Conservation (phyloP, 148 eudicot genomes). For the Camellia granthamiana region DNA sequence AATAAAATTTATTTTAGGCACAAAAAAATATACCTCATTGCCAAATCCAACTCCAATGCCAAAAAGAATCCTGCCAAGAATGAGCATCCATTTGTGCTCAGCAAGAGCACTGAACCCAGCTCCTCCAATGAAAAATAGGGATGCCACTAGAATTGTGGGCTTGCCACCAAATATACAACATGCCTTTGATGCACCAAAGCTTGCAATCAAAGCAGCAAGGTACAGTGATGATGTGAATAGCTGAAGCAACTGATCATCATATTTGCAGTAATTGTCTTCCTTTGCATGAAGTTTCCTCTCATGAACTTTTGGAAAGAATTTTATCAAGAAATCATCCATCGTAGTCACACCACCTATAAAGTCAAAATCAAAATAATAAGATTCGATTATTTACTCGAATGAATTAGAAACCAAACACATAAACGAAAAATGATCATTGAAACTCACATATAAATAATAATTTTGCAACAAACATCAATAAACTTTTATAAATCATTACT, state of each 20-base stretch:
- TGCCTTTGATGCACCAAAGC: slow-evolving; percentile 60
- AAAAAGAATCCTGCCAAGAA: too few species aligned
- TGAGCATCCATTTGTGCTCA: too few species aligned
- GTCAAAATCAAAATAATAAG: too few species aligned
- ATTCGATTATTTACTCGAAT: too few species aligned
- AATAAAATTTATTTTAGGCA: too few species aligned
- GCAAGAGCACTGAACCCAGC: slow-evolving; percentile 34
- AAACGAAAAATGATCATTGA: too few species aligned
- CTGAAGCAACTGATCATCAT: slow-evolving; percentile 10
- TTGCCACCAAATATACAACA: slow-evolving; percentile 35
- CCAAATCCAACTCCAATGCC: too few species aligned
- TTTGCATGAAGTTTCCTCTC: slow-evolving; percentile 13
- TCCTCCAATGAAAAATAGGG: slow-evolving; percentile 37
- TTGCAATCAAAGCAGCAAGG: slow-evolving; percentile 61
- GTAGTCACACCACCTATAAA: slow-evolving; percentile 10
- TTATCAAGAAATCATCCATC: slow-evolving; percentile 19
- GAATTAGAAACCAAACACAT: too few species aligned
- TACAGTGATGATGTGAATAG: slow-evolving; percentile 26
- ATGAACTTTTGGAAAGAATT: slow-evolving; percentile 15
- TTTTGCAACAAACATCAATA: too few species aligned
- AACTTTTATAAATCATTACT: too few species aligned
- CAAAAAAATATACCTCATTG: too few species aligned
- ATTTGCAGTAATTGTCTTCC: slow-evolving; percentile 20
- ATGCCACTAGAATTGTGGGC: slow-evolving; percentile 32
- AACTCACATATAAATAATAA: too few species aligned